Base-by-base conservation (phyloP, 2,329 filamentous ascomycete species). In the Cytospora piceicola region DNA sequence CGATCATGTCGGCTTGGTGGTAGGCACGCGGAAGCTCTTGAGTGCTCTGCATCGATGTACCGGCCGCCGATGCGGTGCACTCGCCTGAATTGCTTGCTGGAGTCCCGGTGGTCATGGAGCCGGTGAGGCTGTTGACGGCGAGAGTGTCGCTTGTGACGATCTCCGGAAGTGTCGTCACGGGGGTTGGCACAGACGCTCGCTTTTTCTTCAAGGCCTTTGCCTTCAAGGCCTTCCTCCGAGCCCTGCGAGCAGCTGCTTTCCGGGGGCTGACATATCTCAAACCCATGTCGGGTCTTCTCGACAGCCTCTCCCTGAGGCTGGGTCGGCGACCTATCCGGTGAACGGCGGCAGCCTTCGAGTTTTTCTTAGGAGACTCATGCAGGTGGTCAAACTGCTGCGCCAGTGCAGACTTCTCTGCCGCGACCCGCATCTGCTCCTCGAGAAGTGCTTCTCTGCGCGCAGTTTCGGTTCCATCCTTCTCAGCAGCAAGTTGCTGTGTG, bases 1-100 rank as follows among this genome's bases (percentile, higher is more conserved):
- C 11, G 46, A 49, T 9, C 32, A 32, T 46, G 3, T 20, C 29
- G 8, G 27, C 7, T 9, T 12, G n/a, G 15, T 67, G 65, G 42
- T 67, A 67, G 42, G 30, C 6, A 42, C 51, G 36, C 32, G 65
- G 61, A 1, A 64, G 57, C 9, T 24, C 53, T 8, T 22, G 24
- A 1, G 11, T 51, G 12, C 7, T 42, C 27, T 61, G 64, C 29
- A 30, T 42, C 4, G 27, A 9, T 27, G n/a, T 27, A 49, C 14
- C 27, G 29, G 42, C 29, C 34, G 29, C 49, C 20, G 17, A 12
- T n/a, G 24, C 20, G 42, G 58, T 24, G 15, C 24, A 8, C 57
- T 51, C 11, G 46, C 9, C 27, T 29, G 46, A 17, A 29, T n/a
- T 34, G 39, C 22, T n/a, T 34, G 2, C 22, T 58, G 30, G 12